Base-by-base conservation (phyloP, 805 yeast genomes). In the Metschnikowia kunwiensis region DNA sequence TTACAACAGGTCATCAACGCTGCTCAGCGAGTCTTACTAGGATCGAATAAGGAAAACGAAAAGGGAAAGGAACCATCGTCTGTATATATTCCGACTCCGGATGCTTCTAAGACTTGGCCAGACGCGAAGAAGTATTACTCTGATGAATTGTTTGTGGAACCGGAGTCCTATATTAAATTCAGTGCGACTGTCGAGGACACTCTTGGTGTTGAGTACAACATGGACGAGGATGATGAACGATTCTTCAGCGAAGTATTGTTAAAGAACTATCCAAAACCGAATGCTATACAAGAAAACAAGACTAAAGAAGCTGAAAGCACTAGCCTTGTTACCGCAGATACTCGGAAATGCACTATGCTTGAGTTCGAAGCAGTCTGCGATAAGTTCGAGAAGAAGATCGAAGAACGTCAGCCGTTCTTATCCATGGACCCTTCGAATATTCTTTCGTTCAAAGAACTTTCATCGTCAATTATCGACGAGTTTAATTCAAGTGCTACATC, bases 161-260 rank as follows among this genome's bases (percentile, higher is more conserved):
- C 97, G 0, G 77, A 78, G 14, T 70, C 84, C 8, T 91, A 88
- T 57, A 85, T 93, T 38, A 82, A 87, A 50, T 86, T 86, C 50
- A 84, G 95, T 27, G 94, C 96, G 5, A 91, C 96, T 0, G 93
- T 91, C n/a, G 97, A 93, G 54, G 97, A 93, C 57, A 85, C 95
- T 15, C 72, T 79, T 13, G 96, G 97, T 1, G 78, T 83, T 30
- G 79, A 79, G 13, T 93, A 89, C 61, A 81, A 81, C 60, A 78
- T 93, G 84, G 97, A 93, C 61, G 97, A 91, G 58, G 72, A 51
- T 6, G 98, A 93, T 61, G 94, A 80, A 22, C 76, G 60, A 40
- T 91, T 82, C 53, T 61, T 87, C 32, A 58, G 52, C 3, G 55
- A 65, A 9, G 46, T 44, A 11, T 49, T 73, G 36, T 72, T 74